Conservation (phyloP, 768 basidiomycete genomes). For the Podaxis carcinomalis region DNA sequence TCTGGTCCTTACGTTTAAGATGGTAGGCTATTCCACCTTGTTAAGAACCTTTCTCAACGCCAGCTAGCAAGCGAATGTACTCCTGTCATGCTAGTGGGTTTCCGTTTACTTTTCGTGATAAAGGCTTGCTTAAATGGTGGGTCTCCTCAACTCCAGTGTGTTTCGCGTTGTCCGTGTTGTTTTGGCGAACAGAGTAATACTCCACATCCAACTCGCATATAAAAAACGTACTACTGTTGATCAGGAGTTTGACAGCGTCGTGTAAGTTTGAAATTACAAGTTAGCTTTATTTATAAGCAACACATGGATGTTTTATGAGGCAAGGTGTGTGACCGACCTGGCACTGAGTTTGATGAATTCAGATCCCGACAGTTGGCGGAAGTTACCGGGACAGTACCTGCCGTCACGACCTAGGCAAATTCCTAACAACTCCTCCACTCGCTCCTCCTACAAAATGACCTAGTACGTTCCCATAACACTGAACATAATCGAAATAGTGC, state of each 20-base stretch:
- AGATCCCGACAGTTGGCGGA: not conserved
- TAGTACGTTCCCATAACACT: conserved; percentile 10
- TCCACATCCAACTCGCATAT: not conserved
- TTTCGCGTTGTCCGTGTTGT: not conserved
- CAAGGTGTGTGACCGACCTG: too few species aligned
- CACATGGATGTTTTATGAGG: too few species aligned
- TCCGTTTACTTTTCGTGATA: not conserved
- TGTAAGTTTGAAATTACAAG: too few species aligned
- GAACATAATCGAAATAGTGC: not conserved
- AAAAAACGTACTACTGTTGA: not conserved
- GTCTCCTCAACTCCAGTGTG: not conserved
- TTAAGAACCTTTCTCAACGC: not conserved
- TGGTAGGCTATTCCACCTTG: not conserved
- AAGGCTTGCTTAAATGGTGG: not conserved
- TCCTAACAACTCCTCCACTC: conserved; percentile 3
- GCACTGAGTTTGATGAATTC: not conserved
- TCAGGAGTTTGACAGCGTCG: too few species aligned
- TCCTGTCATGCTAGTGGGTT: not conserved
- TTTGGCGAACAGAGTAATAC: not conserved
- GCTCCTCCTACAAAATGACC: conserved; percentile 11
- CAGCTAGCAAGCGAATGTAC: not conserved
- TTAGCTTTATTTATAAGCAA: too few species aligned
- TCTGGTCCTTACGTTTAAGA: not conserved
- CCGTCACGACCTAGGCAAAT: not conserved
- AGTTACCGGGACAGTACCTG: conserved; percentile 1